Conservation (phyloP, 257 asterid species). For the Asclepias syriaca region DNA sequence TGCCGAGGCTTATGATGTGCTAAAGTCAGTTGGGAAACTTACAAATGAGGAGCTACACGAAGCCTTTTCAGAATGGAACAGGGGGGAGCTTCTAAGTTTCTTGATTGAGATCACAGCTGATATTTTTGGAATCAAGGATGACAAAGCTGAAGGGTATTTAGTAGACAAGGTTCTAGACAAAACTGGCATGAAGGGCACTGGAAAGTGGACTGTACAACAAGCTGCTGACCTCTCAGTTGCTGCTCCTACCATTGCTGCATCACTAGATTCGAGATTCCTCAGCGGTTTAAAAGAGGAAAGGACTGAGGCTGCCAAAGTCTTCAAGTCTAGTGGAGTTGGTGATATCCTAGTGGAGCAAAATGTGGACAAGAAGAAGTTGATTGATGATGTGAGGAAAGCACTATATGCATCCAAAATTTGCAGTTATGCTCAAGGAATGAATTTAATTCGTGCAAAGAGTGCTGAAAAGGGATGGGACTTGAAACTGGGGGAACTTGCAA, state of each 20-base stretch:
- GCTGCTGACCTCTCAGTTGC: slow-evolving; percentile 95
- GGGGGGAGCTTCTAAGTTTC: slow-evolving; percentile 91
- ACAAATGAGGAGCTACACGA: slow-evolving; percentile 68
- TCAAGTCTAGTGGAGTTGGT: slow-evolving; percentile 59
- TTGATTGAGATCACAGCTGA: slow-evolving; percentile 94
- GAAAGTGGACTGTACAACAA: slow-evolving; percentile 97
- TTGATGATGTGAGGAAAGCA: slow-evolving; percentile 84
- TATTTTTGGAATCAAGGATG: slow-evolving; percentile 89
- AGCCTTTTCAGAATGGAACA: slow-evolving; percentile 88
- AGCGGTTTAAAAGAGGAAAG: slow-evolving; percentile 95
- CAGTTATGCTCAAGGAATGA: slow-evolving; percentile 96
- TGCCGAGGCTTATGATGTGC: slow-evolving; percentile 88
- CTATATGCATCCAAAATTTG: slow-evolving; percentile 87
- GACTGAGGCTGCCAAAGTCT: slow-evolving; percentile 71
- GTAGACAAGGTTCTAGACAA: slow-evolving; percentile 94
- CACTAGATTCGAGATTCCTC: slow-evolving; percentile 87
- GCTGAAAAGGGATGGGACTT: slow-evolving; percentile 81
- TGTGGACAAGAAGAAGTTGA: slow-evolving; percentile 59
- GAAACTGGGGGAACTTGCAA: slow-evolving; percentile 84
- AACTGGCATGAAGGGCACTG: slow-evolving; percentile 99
- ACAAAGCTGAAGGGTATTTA: slow-evolving; percentile 70
- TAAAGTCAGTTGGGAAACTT: slow-evolving; percentile 83
- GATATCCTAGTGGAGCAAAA: slow-evolving; percentile 52
- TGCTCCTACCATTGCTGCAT: slow-evolving; percentile 92
- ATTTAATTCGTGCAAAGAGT: slow-evolving; percentile 89